Evolutionary conservation across 148 eudicot species (phyloP).

Genomic region (Camellia lanceoleosa): DNA sequence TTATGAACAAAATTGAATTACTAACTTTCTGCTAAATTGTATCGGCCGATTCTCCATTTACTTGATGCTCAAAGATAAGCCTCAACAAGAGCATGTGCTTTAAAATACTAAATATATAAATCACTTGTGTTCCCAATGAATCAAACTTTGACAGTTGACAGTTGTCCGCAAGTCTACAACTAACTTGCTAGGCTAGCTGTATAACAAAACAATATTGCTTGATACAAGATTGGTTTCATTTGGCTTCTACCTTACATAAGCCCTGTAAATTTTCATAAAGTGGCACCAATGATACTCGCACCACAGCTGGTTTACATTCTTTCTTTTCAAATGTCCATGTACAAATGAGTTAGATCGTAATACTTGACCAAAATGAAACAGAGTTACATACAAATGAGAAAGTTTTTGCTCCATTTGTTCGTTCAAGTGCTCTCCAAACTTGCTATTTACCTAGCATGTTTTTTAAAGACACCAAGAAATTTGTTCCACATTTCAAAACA

Average conservation of each 20-base stretch:
- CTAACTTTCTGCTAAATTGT: neutral
- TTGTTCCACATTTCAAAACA: neutral
- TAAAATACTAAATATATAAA: neutral
- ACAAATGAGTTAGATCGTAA: no score
- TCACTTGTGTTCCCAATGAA: neutral
- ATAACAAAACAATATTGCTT: neutral
- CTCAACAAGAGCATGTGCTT: neutral
- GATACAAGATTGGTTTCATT: neutral
- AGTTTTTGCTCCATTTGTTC: neutral
- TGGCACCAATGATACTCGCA: neutral
- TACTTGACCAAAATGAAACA: neutral
- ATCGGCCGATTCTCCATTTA: neutral
- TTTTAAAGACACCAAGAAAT: neutral
- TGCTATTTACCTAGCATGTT: neutral
- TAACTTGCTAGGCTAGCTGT: no score
- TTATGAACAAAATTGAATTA: no score
- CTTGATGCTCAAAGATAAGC: neutral
- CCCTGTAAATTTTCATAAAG: neutral
- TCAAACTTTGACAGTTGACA: neutral
- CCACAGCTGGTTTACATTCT: neutral
- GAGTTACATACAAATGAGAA: neutral
- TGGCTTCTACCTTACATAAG: neutral
- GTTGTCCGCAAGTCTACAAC: neutral
- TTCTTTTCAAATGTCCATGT: neutral
- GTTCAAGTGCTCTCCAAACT: neutral